Evolutionary conservation across 2,329 filamentous ascomycete species (phyloP).

Genomic region (Alternaria longipes): DNA sequence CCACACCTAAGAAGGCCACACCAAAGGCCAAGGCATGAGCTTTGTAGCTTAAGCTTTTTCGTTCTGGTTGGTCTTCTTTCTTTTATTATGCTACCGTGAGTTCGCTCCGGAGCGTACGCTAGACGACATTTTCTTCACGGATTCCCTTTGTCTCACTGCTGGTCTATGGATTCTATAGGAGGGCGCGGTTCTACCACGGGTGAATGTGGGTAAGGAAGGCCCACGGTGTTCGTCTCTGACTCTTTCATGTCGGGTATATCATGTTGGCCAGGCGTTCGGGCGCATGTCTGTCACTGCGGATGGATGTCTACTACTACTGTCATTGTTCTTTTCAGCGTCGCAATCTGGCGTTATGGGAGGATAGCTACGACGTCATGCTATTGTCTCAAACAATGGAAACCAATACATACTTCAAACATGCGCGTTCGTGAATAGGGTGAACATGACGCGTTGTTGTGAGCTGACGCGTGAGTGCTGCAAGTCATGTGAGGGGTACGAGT

Average conservation of each 20-base stretch:
- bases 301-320: constrained; percentile 9
- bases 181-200: constrained; percentile 12
- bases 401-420: constrained; percentile 27
- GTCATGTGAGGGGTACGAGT: constrained; percentile 14
- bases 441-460: constrained; percentile 25
- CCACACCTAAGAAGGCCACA: constrained; percentile 58
- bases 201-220: constrained; percentile 11
- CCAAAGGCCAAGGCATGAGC: constrained; percentile 50
- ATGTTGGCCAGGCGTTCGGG: constrained; percentile 40
- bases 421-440: constrained; percentile 7
- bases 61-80: constrained; percentile 42
- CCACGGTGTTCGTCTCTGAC: constrained; percentile 28
- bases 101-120: constrained; percentile 16
- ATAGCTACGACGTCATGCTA: constrained; percentile 31
- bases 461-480: constrained; percentile 13
- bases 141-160: constrained; percentile 29
- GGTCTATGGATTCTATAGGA: constrained; percentile 22
- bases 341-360: constrained; percentile 16
- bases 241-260: constrained; percentile 26
- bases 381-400: constrained; percentile 30
- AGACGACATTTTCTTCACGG: constrained; percentile 19
- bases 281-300: constrained; percentile 13
- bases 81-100: constrained; percentile 21
- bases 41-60: constrained; percentile 21
- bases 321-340: constrained; percentile 13